Base-by-base conservation (phyloP, 805 yeast genomes). In the Yarrowia phangngaensis region DNA sequence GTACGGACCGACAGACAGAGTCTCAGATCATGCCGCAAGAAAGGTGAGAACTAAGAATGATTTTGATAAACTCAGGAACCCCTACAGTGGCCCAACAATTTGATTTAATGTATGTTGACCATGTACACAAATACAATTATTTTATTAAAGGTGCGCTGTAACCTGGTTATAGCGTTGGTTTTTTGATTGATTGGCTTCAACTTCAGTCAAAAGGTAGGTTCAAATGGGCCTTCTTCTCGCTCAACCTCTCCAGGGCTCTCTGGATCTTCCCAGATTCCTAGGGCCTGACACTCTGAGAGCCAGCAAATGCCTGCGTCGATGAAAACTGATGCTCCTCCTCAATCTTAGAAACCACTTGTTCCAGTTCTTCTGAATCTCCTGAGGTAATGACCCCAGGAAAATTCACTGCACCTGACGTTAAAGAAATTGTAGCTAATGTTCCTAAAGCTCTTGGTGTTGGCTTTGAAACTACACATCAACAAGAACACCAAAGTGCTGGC, bases 21-120 rank as follows among this genome's bases (percentile, higher is more conserved):
- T 38, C 9, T 32, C 45, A 20, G 45, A 38, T 24, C 40, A 36
- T 34, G 48, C 35, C 12, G 48, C 34, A 29, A 30, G 35, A 41
- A 41, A 41, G 48, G 48, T 41, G 48, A 41, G 51, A 48, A 41
- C 33, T 32, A 45, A 33, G 23, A 16, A 15, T 31, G 8, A 31
- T 13, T 19, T 47, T 50, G 54, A 22, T 38, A 20, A 34, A 40
- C 33, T 38, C 34, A 51, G 51, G 48, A 40, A 34, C 20, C 22
- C 31, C 30, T 48, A 41, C 38, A 29, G 31, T 24, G 30, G 48
- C 48, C 32, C 51, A 30, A 49, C 35, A 40, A 49, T 49, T 34
- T 26, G 43, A 34, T 36, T 31, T 47, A 40, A 49, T 40, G 48
- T 36, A 49, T 40, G 48, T 30, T 49, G 36, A 40, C 51, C 35